These are phyloP conservation scores for Trifolium pratense DNA, from an alignment of 306 rosid species.

Conservation along the genomic window DNA sequence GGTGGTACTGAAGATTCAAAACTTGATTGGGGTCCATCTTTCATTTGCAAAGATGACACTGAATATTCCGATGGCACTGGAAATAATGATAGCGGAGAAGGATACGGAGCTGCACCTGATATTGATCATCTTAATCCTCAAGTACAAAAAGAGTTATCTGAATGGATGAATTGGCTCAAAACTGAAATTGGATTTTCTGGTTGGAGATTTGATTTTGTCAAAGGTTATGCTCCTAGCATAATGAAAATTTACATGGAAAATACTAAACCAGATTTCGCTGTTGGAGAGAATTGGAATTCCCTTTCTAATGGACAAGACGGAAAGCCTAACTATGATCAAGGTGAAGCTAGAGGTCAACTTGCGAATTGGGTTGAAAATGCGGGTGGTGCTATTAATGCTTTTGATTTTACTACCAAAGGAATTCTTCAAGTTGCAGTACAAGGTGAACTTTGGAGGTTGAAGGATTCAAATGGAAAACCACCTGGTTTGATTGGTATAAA, in stretches of 20 bases:
- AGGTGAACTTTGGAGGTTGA: constrained; percentile 69
- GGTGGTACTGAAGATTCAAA: constrained; percentile 71
- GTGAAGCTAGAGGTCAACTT: constrained; percentile 43
- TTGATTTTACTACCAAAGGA: constrained; percentile 62
- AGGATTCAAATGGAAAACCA: constrained; percentile 60
- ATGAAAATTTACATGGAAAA: constrained; percentile 61
- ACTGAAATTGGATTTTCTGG: constrained; percentile 73
- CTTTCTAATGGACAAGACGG: constrained; percentile 44
- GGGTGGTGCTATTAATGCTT: constrained; percentile 54
- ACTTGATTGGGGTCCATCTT: constrained; percentile 80
- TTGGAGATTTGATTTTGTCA: constrained; percentile 78
- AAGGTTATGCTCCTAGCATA: constrained; percentile 64
- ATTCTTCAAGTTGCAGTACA: constrained; percentile 61
- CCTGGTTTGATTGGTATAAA: constrained; percentile 77
- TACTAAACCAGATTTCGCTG: constrained; percentile 74
- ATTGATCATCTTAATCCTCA: constrained; percentile 79
- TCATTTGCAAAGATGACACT: constrained; percentile 75
- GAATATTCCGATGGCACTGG: constrained; percentile 78
- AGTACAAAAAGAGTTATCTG: constrained; percentile 69
- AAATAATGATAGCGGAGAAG: constrained; percentile 62
- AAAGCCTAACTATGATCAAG: constrained; percentile 53
- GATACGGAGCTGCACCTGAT: constrained; percentile 54
- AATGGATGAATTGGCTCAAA: constrained; percentile 85
- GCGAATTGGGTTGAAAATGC: constrained; percentile 48
- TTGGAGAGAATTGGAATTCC: constrained; percentile 74